Conservation (phyloP, 164 flowering plant genomes). For the Piper betle region DNA sequence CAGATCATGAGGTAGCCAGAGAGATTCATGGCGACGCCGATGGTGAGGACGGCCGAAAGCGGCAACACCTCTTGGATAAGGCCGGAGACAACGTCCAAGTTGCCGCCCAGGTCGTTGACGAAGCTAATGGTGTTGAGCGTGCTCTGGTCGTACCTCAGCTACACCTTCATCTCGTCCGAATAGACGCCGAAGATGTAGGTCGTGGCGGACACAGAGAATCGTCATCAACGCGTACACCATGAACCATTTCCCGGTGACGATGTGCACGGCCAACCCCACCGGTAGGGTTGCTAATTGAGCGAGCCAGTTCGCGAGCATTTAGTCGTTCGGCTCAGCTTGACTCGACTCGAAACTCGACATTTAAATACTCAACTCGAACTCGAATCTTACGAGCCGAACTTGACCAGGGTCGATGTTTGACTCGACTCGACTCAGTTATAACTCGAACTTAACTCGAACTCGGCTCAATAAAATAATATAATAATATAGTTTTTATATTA, state of each 20-base stretch:
- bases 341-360: too few species aligned
- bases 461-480: too few species aligned
- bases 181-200: slow-evolving; percentile 59
- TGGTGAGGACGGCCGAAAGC: slow-evolving; percentile 46
- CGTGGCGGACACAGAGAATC: slow-evolving; percentile 48
- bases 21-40: slow-evolving; percentile 47
- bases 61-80: slow-evolving; percentile 50
- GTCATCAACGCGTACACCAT: slow-evolving; percentile 42
- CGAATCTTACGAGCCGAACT: too few species aligned
- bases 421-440: too few species aligned
- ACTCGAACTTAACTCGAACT: too few species aligned
- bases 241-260: slow-evolving; percentile 48
- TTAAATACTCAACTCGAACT: too few species aligned
- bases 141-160: slow-evolving; percentile 53
- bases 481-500: too few species aligned
- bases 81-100: slow-evolving; percentile 51
- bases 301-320: too few species aligned
- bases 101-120: slow-evolving; percentile 68
- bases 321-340: too few species aligned
- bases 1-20: slow-evolving; percentile 56
- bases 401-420: too few species aligned
- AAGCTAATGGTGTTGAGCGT: slow-evolving; percentile 52
- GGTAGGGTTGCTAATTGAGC: neutral
- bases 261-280: slow-evolving; percentile 5
- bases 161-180: slow-evolving; percentile 34